Evolutionary conservation across 306 rosid genomes (phyloP).

Genomic region (Trifolium fragiferum): DNA sequence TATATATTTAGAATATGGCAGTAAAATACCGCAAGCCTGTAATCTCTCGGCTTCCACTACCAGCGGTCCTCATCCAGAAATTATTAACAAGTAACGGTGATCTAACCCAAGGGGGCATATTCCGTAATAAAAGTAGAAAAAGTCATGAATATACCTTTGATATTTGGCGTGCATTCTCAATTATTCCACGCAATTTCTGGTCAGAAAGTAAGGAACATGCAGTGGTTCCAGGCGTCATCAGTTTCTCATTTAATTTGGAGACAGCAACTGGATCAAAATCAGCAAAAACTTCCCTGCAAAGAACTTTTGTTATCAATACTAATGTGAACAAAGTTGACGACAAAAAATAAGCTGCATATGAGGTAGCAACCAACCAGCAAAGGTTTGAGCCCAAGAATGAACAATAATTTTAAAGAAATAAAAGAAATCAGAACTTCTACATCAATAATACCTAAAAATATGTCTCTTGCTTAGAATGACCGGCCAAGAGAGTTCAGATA

Average conservation of each 20-base stretch:
- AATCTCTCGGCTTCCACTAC: constrained; percentile 21
- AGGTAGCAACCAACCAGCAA: constrained; percentile 4
- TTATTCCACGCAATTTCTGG: constrained; percentile 63
- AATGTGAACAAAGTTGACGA: constrained; percentile 19
- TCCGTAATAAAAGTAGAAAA: constrained; percentile 21
- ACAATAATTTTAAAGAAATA: neutral
- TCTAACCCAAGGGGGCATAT: constrained; percentile 31
- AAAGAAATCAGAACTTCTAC: constrained; percentile 22
- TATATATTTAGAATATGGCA: constrained; percentile 7
- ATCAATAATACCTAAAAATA: constrained; percentile 64
- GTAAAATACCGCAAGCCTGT: neutral
- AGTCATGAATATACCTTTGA: constrained; percentile 59
- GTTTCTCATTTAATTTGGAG: constrained; percentile 68
- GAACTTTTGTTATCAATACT: constrained; percentile 41
- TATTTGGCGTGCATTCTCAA: constrained; percentile 74
- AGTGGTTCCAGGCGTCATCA: constrained; percentile 61
- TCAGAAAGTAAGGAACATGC: constrained; percentile 75
- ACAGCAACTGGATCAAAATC: constrained; percentile 73
- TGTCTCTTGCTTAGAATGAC: constrained; percentile 77
- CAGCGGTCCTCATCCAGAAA: constrained; percentile 13
- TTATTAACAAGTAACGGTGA: constrained; percentile 15
- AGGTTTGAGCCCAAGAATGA: constrained; percentile 24
- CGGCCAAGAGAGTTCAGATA: constrained; percentile 88
- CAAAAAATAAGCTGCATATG: constrained; percentile 9
- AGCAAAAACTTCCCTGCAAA: constrained; percentile 78